Evolutionary conservation across 1,284 basidiomycete species (phyloP).

Genomic region (Ceratobasidium sp.): DNA sequence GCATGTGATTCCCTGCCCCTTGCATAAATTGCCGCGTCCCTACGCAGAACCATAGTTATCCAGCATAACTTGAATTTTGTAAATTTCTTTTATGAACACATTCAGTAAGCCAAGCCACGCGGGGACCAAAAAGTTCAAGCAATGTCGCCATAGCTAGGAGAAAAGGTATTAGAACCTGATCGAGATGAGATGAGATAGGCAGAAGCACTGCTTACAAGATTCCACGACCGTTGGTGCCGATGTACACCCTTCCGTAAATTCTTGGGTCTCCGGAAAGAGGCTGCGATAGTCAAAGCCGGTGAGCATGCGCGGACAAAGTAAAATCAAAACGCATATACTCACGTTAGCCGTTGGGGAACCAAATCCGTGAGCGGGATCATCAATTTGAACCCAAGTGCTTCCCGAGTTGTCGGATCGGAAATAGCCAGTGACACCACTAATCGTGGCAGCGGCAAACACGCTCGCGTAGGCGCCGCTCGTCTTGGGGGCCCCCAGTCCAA

Average conservation of each 20-base stretch:
- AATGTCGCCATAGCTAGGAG: slow-evolving; percentile 19
- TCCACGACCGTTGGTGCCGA: slow-evolving; percentile 70
- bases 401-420: slow-evolving; percentile 67
- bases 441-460: slow-evolving; percentile 62
- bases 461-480: slow-evolving; percentile 61
- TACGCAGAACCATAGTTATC: too few relatives aligned
- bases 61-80: too few relatives aligned
- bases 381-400: slow-evolving; percentile 64
- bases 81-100: too few relatives aligned
- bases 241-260: slow-evolving; percentile 56
- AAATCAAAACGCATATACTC: slow-evolving; percentile 43
- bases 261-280: slow-evolving; percentile 25
- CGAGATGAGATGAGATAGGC: neutral
- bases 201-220: slow-evolving; percentile 61
- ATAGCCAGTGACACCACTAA: slow-evolving; percentile 58
- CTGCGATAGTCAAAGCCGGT: neutral
- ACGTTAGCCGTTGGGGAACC: slow-evolving; percentile 59
- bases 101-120: too few relatives aligned
- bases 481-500: slow-evolving; percentile 64
- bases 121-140: neutral
- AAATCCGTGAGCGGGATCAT: slow-evolving; percentile 67
- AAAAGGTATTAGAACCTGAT: neutral
- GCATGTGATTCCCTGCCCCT: too few relatives aligned
- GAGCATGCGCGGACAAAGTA: slow-evolving; percentile 39
- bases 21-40: too few relatives aligned